Evolutionary conservation across 108 stramenopile genomes (phyloP).

Genomic region (Pseudonitzschia multiseries): DNA sequence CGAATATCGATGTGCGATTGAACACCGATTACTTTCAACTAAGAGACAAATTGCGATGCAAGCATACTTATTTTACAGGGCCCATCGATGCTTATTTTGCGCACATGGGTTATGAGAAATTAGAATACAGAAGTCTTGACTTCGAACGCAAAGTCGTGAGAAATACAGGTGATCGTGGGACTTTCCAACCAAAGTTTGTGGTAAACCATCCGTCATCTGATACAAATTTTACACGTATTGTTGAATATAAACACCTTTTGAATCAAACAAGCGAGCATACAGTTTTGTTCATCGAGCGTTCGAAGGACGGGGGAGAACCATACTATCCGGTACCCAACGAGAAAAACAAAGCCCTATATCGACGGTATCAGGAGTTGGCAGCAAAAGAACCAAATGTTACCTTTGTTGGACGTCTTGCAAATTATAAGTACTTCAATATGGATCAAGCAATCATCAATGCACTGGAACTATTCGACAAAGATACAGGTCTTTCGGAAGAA

Average conservation of each 20-base stretch:
- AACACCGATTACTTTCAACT: constrained; percentile 73
- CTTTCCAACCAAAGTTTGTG: constrained; percentile 56
- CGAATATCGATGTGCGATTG: constrained; percentile 57
- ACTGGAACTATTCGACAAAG: constrained; percentile 67
- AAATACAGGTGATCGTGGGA: constrained; percentile 28
- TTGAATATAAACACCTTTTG: constrained; percentile 80
- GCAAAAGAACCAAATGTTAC: constrained; percentile 56
- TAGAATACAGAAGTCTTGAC: constrained; percentile 76
- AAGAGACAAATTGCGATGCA: constrained; percentile 45
- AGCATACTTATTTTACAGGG: constrained; percentile 65
- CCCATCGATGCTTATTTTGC: constrained; percentile 82
- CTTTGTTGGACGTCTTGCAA: constrained; percentile 87
- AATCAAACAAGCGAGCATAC: constrained; percentile 69
- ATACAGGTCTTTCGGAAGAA: not conserved
- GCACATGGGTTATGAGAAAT: constrained; percentile 55
- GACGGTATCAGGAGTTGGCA: constrained; percentile 70
- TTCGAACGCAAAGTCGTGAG: constrained; percentile 67
- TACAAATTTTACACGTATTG: constrained; percentile 51
- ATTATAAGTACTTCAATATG: constrained; percentile 93
- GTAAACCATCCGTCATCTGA: constrained; percentile 64
- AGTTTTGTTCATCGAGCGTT: constrained; percentile 55
- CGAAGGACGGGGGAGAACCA: constrained; percentile 66
- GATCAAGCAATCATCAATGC: constrained; percentile 85
- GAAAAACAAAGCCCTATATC: constrained; percentile 63
- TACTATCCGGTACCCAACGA: constrained; percentile 86